Percentiles rank a stretch among this genome's conserved stretches.
Conservation (phyloP, 2,329 filamentous ascomycete genomes). For the Xylaria sp. region DNA sequence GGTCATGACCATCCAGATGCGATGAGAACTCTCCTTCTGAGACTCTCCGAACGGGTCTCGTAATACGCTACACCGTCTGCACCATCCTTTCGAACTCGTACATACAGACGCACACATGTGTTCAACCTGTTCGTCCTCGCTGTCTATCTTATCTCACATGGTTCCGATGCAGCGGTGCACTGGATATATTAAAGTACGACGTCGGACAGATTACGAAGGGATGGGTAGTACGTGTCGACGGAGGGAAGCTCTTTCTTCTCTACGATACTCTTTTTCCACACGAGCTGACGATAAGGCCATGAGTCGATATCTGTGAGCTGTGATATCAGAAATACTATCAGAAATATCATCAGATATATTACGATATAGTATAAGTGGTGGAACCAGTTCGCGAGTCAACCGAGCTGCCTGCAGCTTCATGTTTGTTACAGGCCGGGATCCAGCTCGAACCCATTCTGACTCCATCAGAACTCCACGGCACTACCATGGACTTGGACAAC, state of each 20-base stretch:
- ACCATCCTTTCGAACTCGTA: not conserved
- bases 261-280: not conserved
- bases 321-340: slow-evolving; percentile 11
- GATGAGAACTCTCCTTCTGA: not conserved
- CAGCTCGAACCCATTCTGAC: slow-evolving; percentile 9
- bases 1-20: not conserved
- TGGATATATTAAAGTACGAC: not conserved
- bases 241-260: not conserved
- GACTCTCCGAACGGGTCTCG: not conserved
- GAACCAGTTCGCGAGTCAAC: not conserved
- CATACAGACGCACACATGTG: not conserved
- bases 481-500: not conserved
- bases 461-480: slow-evolving; percentile 22
- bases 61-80: not conserved
- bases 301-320: not conserved
- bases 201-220: not conserved
- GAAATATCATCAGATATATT: slow-evolving; percentile 3
- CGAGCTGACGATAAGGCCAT: not conserved
- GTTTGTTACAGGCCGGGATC: slow-evolving; percentile 29
- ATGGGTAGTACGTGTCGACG: not conserved
- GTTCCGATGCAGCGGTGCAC: not conserved
- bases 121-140: not conserved
- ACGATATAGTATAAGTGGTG: not conserved
- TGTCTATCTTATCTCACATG: not conserved
- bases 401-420: slow-evolving; percentile 25